Conservation (phyloP, 768 basidiomycete species). For the Rhodotorula graminis region DNA sequence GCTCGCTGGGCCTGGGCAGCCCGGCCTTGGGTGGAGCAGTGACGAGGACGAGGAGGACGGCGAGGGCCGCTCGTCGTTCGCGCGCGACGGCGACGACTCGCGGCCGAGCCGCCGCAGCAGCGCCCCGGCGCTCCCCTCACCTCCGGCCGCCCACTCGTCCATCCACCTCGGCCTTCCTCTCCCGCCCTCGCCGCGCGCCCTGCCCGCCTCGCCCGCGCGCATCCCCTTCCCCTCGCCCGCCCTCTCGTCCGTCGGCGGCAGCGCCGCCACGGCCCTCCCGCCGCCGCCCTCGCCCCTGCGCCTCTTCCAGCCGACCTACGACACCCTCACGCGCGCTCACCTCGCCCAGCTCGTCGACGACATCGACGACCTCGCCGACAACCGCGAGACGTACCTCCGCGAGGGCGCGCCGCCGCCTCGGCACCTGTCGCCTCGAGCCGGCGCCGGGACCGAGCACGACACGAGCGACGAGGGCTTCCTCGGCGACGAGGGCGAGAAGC, state of each 20-base stretch:
- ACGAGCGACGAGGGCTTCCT: conserved; percentile 31
- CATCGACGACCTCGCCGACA: conserved; percentile 55
- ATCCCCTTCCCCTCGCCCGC: conserved; percentile 5
- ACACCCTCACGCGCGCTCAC: conserved; percentile 91
- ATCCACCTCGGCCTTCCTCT: conserved; percentile 10
- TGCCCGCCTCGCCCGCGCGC: background rate
- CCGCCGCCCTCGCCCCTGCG: conserved; percentile 30
- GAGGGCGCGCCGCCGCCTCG: background rate
- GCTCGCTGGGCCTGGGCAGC: background rate
- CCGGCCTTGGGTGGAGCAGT: conserved; percentile 4
- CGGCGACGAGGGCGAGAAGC: conserved; percentile 25
- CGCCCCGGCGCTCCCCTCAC: background rate
- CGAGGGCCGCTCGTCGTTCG: background rate
- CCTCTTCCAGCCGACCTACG: conserved; percentile 89
- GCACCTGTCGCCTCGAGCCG: background rate
- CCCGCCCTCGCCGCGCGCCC: background rate
- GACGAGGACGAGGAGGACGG: conserved; percentile 3
- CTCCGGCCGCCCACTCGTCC: background rate
- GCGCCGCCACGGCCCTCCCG: too few species aligned
- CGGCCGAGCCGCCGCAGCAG: background rate
- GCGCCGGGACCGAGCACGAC: background rate
- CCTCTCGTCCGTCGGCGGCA: background rate
- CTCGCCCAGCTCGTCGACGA: conserved; percentile 90
- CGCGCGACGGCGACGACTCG: background rate
- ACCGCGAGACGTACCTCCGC: background rate